Evolutionary conservation across 1,139 yeast species (phyloP), one percentile per base, ranked within the genome.

Genomic region (Hanseniaspora gamundiae): DNA sequence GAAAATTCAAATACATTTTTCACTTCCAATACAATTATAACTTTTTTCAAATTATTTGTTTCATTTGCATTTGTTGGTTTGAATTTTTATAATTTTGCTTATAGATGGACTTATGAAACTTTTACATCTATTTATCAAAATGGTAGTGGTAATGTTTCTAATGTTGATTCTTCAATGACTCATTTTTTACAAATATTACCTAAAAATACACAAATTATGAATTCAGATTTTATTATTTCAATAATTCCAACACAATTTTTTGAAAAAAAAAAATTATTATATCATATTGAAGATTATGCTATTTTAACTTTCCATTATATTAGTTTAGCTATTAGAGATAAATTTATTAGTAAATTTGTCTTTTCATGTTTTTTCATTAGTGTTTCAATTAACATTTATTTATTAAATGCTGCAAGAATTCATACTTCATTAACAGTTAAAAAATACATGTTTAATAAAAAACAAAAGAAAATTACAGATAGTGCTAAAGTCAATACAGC

Each of bases 271-370:
- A 81, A 83, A 24, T 59, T 75, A 24, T 66, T 79, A 35, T 76
- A 80, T 42, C 76, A 76, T 53, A 56, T 76, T 39, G 95, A 86
- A 65, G 93, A 84, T 55, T 63, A 71, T 13, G 55, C 81, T 29
- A 62, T 76, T 41, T 65, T 70, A 14, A 52, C 74, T 24, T 66
- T 83, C 45, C 77, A 74, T 43, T 70, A 70, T 42, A 63, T 87
- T 52, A 80, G 87, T 51, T 64, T 61, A 49, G 85, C 88, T n/a
- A 80, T 88, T 48, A 77, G 82, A 54, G 96, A 88, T 61, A 83
- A 80, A 42, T 68, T 86, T 48, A 75, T 88, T 52, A 79, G 93
- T 49, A 88, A 91, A 60, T 75, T 79, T 51, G 69, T 87, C 43
- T 74, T 88, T 39, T 71, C 84, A 52, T 79, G 78, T 5, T 77